These are phyloP conservation scores for Clitoria ternatea DNA, from an alignment of 306 rosid species.

Conservation along the genomic window DNA sequence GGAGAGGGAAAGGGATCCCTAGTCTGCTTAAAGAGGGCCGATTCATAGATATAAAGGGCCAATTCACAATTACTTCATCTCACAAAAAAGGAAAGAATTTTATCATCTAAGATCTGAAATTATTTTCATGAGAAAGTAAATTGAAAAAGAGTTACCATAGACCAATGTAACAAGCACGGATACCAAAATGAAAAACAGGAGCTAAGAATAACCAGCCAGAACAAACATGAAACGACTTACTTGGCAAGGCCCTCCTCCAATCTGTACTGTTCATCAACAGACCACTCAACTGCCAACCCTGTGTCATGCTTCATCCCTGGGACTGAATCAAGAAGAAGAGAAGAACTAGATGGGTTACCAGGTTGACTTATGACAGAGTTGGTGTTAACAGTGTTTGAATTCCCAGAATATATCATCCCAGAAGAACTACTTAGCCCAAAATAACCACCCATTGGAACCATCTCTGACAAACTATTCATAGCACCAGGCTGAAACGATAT, in stretches of 20 bases:
- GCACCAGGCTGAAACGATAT: slow-evolving; percentile 85
- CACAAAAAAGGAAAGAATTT: background rate
- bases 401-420: slow-evolving; percentile 65
- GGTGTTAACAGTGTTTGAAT: slow-evolving; percentile 48
- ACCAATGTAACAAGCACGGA: background rate
- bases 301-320: slow-evolving; percentile 91
- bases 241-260: slow-evolving; percentile 79
- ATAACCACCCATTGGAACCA: slow-evolving; percentile 76
- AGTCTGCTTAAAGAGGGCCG: background rate
- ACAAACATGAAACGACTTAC: slow-evolving; percentile 63
- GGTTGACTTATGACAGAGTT: slow-evolving; percentile 59
- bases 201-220: background rate
- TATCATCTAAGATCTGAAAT: background rate
- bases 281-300: slow-evolving; percentile 96
- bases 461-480: slow-evolving; percentile 66
- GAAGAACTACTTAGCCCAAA: slow-evolving; percentile 46
- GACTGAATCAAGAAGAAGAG: slow-evolving; percentile 77
- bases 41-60: background rate
- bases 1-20: background rate
- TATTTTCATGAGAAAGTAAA: background rate
- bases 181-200: background rate
- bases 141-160: slow-evolving; percentile 10
- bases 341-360: slow-evolving; percentile 46
- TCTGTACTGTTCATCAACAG: slow-evolving; percentile 78
- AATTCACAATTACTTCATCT: slow-evolving; percentile 4